Conservation (phyloP, 1,139 yeast genomes). For the Saccharomyces hybrid region DNA sequence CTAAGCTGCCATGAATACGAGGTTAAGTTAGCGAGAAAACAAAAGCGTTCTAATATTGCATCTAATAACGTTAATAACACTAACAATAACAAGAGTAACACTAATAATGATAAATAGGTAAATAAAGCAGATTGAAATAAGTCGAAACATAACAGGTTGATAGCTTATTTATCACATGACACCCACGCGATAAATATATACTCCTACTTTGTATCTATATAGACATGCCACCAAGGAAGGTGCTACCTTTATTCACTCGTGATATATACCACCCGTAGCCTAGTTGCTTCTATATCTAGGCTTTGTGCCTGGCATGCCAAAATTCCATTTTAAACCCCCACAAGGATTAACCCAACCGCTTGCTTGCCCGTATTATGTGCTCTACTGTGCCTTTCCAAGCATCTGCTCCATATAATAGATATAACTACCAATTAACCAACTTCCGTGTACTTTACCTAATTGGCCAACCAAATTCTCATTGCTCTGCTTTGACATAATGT, state of each 20-base stretch:
- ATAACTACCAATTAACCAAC: slow-evolving; percentile 30
- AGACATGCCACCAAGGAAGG: background rate
- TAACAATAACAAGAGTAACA: background rate
- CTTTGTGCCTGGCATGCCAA: background rate
- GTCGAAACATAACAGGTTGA: background rate
- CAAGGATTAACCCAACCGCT: background rate
- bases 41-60: slow-evolving; percentile 26
- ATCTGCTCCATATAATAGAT: slow-evolving; percentile 26
- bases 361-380: background rate
- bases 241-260: background rate
- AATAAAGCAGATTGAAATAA: background rate
- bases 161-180: background rate
- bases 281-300: background rate
- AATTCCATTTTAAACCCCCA: background rate
- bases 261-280: background rate
- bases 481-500: slow-evolving; percentile 27
- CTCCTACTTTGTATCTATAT: background rate
- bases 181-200: background rate
- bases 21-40: slow-evolving; percentile 54
- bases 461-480: slow-evolving; percentile 28
- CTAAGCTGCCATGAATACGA: slow-evolving; percentile 96
- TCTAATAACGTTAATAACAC: slow-evolving; percentile 37
- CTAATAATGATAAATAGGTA: background rate
- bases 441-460: slow-evolving; percentile 29
- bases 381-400: slow-evolving; percentile 12